Base-by-base conservation (phyloP, 345 rosid species). In the Aquilaria sinensis region DNA sequence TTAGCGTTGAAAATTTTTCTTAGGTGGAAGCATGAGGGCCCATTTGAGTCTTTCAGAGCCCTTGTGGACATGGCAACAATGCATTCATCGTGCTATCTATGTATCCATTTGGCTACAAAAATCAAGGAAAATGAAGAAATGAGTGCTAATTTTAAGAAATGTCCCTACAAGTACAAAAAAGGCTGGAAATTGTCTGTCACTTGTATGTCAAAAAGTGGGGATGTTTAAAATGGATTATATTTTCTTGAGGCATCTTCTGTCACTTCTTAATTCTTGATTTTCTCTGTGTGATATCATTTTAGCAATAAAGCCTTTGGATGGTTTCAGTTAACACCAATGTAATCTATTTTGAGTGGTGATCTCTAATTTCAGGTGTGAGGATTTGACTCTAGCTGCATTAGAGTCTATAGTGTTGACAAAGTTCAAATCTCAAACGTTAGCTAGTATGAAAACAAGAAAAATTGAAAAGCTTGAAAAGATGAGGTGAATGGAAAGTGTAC, bases 1-100 rank as follows among this genome's bases (percentile, higher is more conserved):
- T 55, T 71, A 52, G 56, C 58, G 59, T 50, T 56, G 50, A 51
- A 31, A 33, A 54, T 33, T 31, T 23, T 49, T 67, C 37, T 72
- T 68, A 90, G 97, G 78, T 94, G 99, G 99, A 94, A 94, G 75
- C 82, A 85, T 6, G 87, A 94, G 46, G 96, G 99, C n/a, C 99
- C 97, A 31, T 83, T 88, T 9, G 93, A 90, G 75, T 82, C 93
- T 67, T 94, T 90, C 79, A 94, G 86, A 78, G 97, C 99, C 61
- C 89, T 94, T 23, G 83, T 94, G 64, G 99, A 94, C 77, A 90
- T 90, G 99, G 89, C 97, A 34, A 91, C 88, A 4, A 96, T 90
- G 30, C 97, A 94, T 62, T 94, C 97, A 52, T 88, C 99, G 13
- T 94, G 99, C 63, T 95, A 96, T 16, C 91, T 90, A 61, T 94